Conservation (phyloP, 2,329 filamentous ascomycete genomes). For the Diaporthe vexans region DNA sequence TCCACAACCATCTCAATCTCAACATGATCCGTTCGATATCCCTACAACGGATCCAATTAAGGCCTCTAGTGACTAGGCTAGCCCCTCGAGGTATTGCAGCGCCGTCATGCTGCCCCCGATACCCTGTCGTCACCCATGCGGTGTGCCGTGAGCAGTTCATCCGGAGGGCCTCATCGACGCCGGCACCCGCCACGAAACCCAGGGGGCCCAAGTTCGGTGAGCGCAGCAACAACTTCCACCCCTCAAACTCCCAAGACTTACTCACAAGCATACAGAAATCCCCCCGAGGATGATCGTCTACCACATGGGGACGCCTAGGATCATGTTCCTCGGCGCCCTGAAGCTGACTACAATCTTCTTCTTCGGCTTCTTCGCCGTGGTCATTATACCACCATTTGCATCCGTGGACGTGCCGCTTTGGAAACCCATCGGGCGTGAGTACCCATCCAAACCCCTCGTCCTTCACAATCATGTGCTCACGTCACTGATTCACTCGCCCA, state of each 20-base stretch:
- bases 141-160: conserved; percentile 26
- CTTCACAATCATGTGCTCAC: not conserved
- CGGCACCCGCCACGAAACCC: conserved; percentile 32
- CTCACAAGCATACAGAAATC: conserved; percentile 40
- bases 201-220: conserved; percentile 21
- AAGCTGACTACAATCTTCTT: conserved; percentile 80
- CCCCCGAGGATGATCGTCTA: conserved; percentile 73
- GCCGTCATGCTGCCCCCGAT: conserved; percentile 17
- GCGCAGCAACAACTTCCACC: not conserved
- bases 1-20: not conserved
- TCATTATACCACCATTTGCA: conserved; percentile 73
- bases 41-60: not conserved
- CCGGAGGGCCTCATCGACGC: conserved; percentile 34
- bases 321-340: conserved; percentile 76
- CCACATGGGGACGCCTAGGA: conserved; percentile 78
- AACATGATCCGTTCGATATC: conserved; percentile 37
- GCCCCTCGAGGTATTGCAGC: not conserved
- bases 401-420: conserved; percentile 55
- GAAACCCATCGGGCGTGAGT: conserved; percentile 56
- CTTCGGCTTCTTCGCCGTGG: conserved; percentile 74
- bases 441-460: fast-evolving
- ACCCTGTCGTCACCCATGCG: not conserved
- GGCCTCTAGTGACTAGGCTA: not conserved
- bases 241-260: not conserved
- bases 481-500: conserved; percentile 48